Evolutionary conservation across 1,139 yeast genomes (phyloP).

Genomic region (Cylindricascospora bacillispora): DNA sequence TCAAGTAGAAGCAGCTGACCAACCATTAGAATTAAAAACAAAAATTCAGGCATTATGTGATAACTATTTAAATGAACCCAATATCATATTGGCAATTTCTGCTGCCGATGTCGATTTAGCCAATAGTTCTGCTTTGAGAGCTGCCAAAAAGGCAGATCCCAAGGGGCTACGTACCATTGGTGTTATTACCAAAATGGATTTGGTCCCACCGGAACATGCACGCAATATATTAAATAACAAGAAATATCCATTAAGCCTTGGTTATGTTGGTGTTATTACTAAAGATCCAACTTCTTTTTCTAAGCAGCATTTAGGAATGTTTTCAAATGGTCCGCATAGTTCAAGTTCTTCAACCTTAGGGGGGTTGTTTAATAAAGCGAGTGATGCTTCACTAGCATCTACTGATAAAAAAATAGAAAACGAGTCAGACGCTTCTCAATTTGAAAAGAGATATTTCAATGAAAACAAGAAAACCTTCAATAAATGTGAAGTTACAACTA

Average conservation of each 20-base stretch:
- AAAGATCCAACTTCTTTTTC: slow-evolving; percentile 41
- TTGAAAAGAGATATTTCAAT: slow-evolving; percentile 47
- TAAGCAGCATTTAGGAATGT: neutral
- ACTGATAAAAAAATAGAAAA: slow-evolving; percentile 2
- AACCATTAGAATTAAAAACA: slow-evolving; percentile 70
- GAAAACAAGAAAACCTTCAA: slow-evolving; percentile 47
- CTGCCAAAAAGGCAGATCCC: slow-evolving; percentile 97
- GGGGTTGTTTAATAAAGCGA: slow-evolving; percentile 18
- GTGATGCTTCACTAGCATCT: slow-evolving; percentile 1
- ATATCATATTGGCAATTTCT: slow-evolving; percentile 86
- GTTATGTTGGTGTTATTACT: slow-evolving; percentile 94
- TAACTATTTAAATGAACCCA: slow-evolving; percentile 78
- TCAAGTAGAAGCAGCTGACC: slow-evolving; percentile 93
- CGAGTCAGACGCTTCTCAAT: slow-evolving; percentile 43
- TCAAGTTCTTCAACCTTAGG: slow-evolving; percentile 15
- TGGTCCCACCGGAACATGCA: slow-evolving; percentile 70
- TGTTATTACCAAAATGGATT: slow-evolving; percentile 84
- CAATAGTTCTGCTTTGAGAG: slow-evolving; percentile 88
- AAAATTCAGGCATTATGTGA: slow-evolving; percentile 74
- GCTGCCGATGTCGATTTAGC: slow-evolving; percentile 98
- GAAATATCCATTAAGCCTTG: slow-evolving; percentile 85
- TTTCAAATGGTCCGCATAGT: slow-evolving; percentile 4
- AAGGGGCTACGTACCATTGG: slow-evolving; percentile 96
- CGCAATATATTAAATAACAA: slow-evolving; percentile 55
- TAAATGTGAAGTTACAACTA: slow-evolving; percentile 68